phyloP scores from a whole-genome alignment of 2,329 filamentous ascomycete species.

The Ceratocystis ficicola region DNA sequence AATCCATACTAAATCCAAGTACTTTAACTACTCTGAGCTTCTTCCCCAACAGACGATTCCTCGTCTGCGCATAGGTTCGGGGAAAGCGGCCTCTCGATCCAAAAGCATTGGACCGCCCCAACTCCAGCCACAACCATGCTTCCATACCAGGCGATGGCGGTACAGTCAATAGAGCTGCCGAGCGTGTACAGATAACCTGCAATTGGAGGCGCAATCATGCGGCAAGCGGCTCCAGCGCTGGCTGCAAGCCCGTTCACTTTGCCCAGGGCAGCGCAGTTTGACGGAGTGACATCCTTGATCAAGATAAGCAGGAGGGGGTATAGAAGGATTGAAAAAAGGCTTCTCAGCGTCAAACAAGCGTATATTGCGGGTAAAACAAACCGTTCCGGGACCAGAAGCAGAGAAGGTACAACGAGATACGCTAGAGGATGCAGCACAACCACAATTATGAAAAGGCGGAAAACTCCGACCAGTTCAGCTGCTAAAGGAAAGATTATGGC shows the following conservation, averaged over 20 bases:
- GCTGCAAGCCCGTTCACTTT: conserved; percentile 56
- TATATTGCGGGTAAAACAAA: conserved; percentile 48
- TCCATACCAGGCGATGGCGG: conserved; percentile 52
- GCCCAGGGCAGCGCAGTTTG: conserved; percentile 40
- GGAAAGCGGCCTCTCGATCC: conserved; percentile 31
- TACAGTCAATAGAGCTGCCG: conserved; percentile 45
- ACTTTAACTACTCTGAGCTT: not conserved
- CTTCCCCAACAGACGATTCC: not conserved
- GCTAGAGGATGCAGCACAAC: conserved; percentile 49
- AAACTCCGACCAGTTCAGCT: conserved; percentile 47
- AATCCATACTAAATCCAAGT: too few species aligned
- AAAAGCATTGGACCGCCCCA: conserved; percentile 50
- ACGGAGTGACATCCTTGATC: conserved; percentile 54
- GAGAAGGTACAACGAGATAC: conserved; percentile 47
- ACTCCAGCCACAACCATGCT: conserved; percentile 44
- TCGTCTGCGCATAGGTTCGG: conserved; percentile 26
- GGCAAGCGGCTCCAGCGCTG: conserved; percentile 52
- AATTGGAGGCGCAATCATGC: conserved; percentile 55
- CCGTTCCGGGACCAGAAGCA: conserved; percentile 43
- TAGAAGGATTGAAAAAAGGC: conserved; percentile 50
- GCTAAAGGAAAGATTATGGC: conserved; percentile 49
- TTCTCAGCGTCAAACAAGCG: conserved; percentile 43
- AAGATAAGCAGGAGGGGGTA: conserved; percentile 55
- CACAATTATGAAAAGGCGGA: conserved; percentile 46
- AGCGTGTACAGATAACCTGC: conserved; percentile 51